Evolutionary conservation across 2,329 filamentous ascomycete genomes (phyloP), one percentile per base, ranked within the genome.

Genomic region (Diaporthe vexans): DNA sequence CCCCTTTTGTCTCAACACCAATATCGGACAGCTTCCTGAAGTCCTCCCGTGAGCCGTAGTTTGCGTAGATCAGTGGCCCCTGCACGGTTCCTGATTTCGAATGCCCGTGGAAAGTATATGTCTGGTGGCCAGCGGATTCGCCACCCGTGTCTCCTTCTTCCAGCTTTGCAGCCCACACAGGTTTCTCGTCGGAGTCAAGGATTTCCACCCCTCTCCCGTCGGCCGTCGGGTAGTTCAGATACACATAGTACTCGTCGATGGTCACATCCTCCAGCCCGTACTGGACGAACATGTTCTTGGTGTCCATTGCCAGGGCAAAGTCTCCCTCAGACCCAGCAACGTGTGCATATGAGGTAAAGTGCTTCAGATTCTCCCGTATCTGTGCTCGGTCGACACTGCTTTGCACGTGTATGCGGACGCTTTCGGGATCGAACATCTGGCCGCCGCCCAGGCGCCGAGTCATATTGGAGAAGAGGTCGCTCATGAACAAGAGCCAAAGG

Each of bases 271-370:
- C 95, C 80, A 99, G 88, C 5, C 91, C 90, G 59, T 92, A 92
- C 68, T 88, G 88, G 77, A 86, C 85, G 83, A 98, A 98, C 82
- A 93, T 90, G 79, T 91, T 91, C 82, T 95, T 90, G 72, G 98
- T 91, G 86, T 95, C 97, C 85, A 94, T 90, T 10, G 94, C 96
- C 72, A 97, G 88, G 59, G 93, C 94, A 79, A 93, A 95, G 84
- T 97, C 96, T 63, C 97, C 97, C 84, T 98, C 93, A 4, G 95
- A 97, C n/a, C 97, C 97, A 2, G 95, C 97, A 76, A 98, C 88
- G 83, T 98, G 97, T 76, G 97, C 94, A 81, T 94, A 98, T 73
- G 90, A 90, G 6, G 95, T 96, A 76, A 96, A 91, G 80, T 95
- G 93, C 79, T 90, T 86, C 75, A 98, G 85, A 74, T 94, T 94